Conservation (phyloP, 2,329 filamentous ascomycete genomes). For the Acrocalymma vagum region DNA sequence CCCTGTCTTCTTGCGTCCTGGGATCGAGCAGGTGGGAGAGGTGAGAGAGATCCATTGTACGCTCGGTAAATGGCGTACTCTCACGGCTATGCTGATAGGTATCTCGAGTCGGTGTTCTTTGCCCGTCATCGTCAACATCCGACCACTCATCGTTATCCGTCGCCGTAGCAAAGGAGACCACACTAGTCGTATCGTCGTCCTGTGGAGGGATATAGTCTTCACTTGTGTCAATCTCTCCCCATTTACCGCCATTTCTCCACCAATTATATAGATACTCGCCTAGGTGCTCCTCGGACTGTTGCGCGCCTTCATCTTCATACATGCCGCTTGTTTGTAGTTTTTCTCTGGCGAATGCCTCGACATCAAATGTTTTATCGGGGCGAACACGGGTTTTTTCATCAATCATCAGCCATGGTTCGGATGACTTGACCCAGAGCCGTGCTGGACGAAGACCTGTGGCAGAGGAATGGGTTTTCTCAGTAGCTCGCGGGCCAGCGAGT, state of each 20-base stretch:
- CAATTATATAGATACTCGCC: conserved; percentile 81
- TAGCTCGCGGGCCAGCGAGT: conserved; percentile 53
- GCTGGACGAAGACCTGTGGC: too few relatives aligned
- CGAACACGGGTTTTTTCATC: conserved; percentile 33
- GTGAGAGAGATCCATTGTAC: conserved; percentile 67
- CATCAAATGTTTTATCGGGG: conserved; percentile 64
- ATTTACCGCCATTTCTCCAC: conserved; percentile 85
- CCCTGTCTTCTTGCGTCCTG: conserved; percentile 75
- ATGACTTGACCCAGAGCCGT: too few relatives aligned
- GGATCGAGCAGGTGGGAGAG: conserved; percentile 86
- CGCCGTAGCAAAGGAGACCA: conserved; percentile 72
- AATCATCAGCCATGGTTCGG: conserved; percentile 31
- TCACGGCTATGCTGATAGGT: conserved; percentile 61
- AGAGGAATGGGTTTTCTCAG: conserved; percentile 24
- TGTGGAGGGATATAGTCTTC: conserved; percentile 74
- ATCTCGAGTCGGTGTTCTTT: conserved; percentile 77
- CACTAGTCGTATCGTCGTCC: conserved; percentile 79
- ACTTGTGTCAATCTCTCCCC: conserved; percentile 82
- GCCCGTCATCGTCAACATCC: conserved; percentile 58
- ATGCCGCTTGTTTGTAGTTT: conserved; percentile 56
- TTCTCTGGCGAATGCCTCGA: conserved; percentile 80
- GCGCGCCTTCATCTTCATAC: conserved; percentile 31
- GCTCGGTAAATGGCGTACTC: conserved; percentile 60
- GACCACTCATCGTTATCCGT: conserved; percentile 51
- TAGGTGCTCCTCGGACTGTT: conserved; percentile 68